Evolutionary conservation across 1,284 basidiomycete species (phyloP).

Genomic region (Ceratobasidium sp.): DNA sequence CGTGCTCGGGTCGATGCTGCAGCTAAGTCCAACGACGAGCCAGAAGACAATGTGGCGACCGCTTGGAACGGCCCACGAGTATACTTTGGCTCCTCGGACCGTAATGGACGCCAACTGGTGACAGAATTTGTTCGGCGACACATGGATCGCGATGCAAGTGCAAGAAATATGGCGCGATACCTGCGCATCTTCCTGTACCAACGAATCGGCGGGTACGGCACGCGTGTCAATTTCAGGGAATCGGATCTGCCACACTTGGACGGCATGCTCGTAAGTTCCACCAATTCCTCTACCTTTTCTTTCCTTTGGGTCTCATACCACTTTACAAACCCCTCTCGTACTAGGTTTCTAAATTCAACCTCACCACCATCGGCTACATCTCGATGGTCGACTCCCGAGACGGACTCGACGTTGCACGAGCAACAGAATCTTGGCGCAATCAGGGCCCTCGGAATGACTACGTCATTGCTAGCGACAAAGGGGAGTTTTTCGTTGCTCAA

Average conservation of each 20-base stretch:
- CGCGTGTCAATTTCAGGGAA: neutral
- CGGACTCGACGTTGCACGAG: neutral
- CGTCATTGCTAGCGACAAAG: neutral
- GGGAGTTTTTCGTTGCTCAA: neutral
- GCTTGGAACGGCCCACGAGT: too few relatives aligned
- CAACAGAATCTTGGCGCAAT: neutral
- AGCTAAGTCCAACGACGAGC: neutral
- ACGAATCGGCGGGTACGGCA: neutral
- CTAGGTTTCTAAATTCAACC: neutral
- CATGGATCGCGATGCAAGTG: neutral
- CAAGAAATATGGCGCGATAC: neutral
- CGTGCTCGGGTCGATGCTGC: neutral
- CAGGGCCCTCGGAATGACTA: neutral
- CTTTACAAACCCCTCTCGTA: too few relatives aligned
- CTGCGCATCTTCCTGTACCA: conserved; percentile 6
- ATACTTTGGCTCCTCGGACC: too few relatives aligned
- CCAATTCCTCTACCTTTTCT: neutral
- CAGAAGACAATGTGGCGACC: neutral
- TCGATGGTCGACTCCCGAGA: neutral
- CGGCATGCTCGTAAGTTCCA: neutral
- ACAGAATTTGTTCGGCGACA: too few relatives aligned
- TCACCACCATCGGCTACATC: neutral
- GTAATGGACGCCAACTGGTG: too few relatives aligned
- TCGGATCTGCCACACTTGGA: neutral
- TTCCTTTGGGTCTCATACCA: neutral